Evolutionary conservation across 495 filamentous ascomycete species (phyloP).

Genomic region (Neurospora africana): DNA sequence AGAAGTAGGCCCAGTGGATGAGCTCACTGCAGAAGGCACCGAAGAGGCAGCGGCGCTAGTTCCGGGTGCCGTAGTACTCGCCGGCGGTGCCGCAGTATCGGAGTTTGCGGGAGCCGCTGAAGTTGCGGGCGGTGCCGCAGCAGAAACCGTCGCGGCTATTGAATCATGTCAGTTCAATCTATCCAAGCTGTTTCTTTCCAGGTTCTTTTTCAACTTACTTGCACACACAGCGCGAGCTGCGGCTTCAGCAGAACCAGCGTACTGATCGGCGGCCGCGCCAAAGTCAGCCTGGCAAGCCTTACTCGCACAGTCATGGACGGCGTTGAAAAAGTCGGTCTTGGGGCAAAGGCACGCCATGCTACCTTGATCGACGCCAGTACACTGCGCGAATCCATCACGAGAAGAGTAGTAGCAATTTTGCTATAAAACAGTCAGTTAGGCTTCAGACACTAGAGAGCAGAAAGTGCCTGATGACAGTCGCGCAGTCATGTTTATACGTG

Average conservation of each 20-base stretch:
- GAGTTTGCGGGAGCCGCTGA: constrained; percentile 1
- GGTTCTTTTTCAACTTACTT: constrained; percentile 18
- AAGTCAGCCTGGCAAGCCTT: constrained; percentile 9
- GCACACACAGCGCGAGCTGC: constrained; percentile 20
- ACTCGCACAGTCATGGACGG: constrained; percentile 12
- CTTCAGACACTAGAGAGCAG: not conserved
- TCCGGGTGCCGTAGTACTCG: constrained; percentile 6
- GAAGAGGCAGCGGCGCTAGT: not conserved
- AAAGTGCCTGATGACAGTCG: not conserved
- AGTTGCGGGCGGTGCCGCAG: constrained; percentile 13
- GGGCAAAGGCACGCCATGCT: constrained; percentile 20
- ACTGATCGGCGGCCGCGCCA: not conserved
- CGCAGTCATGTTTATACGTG: not conserved
- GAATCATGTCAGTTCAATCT: not conserved
- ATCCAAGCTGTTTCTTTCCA: not conserved
- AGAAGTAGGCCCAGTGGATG: not conserved
- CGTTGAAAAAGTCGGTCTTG: constrained; percentile 8
- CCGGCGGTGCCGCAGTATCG: constrained; percentile 2
- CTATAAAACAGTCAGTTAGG: constrained; percentile 13
- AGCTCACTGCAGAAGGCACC: not conserved
- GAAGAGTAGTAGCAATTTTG: constrained; percentile 12
- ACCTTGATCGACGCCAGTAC: constrained; percentile 8
- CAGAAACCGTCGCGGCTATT: not conserved
- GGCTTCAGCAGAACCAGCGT: constrained; percentile 3
- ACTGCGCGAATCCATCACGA: constrained; percentile 2